Base-by-base conservation (phyloP, 208 protist genomes). In the Leishmania turanica region DNA sequence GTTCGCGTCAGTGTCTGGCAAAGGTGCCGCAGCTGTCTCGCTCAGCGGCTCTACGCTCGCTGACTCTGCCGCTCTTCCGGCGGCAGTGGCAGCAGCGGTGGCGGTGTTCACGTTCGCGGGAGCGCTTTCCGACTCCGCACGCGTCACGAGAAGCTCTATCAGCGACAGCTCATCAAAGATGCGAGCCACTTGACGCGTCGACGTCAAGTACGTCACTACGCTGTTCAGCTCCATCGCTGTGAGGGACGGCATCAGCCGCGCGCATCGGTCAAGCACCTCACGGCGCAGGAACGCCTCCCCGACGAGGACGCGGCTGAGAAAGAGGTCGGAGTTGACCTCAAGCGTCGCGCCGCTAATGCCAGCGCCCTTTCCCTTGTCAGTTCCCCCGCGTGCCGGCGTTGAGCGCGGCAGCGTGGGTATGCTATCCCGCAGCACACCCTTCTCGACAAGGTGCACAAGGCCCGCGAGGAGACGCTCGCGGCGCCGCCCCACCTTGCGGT, bases 161-260 rank as follows among this genome's bases (percentile, higher is more conserved):
- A 94, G 77, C 5, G 90, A 58, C 24, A 96, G 81, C 60, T 87
- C 81, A 51, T 96, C 91, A 75, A 92, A 96, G 42, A 95, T 78
- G 27, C 83, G 83, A 5, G 85, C 85, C 11, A 94, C 74, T 45
- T 89, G 82, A 9, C 91, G 84, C 8, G 85, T 80, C 7, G 90
- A 92, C n/a, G 91, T 80, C 53, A 95, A 31, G 72, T 89, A 95
- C 40, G 76, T 54, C 40, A 83, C 81, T 65, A 96, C 86, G 56
- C 83, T 87, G 65, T 80, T 84, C 74, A 95, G 76, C 77, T 93
- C 89, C 2, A 77, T 34, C 2, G 75, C 82, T 1, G 77, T 80
- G 24, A 84, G 75, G 2, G 76, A 74, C 24, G 93, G 93, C 84
- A 93, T 89, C 31, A 96, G 81, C 3, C 93, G 88, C 21, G 93